Percentiles rank a stretch among this genome's conserved stretches.
phyloP scores from a whole-genome alignment of 805 yeast genomes.

The Candida dajiaensis region DNA sequence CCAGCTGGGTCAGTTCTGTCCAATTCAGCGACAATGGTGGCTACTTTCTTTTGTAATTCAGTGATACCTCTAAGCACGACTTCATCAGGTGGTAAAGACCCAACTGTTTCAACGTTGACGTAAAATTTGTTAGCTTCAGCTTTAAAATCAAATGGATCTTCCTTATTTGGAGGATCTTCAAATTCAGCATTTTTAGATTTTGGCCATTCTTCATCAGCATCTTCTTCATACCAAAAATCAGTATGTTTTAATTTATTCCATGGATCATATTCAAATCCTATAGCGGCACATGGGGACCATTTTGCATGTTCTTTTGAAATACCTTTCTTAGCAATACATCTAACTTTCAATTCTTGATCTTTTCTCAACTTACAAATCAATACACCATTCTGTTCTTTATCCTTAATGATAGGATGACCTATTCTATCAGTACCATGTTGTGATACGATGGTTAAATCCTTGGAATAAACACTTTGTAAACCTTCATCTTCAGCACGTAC shows the following conservation, averaged over 20 bases:
- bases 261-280: constrained; percentile 98
- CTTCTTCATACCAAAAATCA: constrained; percentile 93
- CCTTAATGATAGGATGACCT: constrained; percentile 85
- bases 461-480: constrained; percentile 84
- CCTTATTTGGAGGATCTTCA: constrained; percentile 92
- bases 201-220: constrained; percentile 92
- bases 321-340: constrained; percentile 96
- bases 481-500: constrained; percentile 88
- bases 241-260: constrained; percentile 97
- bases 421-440: constrained; percentile 36
- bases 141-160: constrained; percentile 76
- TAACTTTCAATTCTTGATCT: constrained; percentile 83
- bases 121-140: constrained; percentile 82
- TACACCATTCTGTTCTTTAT: constrained; percentile 76
- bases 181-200: constrained; percentile 80
- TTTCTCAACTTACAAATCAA: constrained; percentile 84
- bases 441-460: constrained; percentile 55
- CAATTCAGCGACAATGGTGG: constrained; percentile 73
- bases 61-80: constrained; percentile 81
- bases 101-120: constrained; percentile 88
- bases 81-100: constrained; percentile 81
- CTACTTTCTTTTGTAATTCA: constrained; percentile 84
- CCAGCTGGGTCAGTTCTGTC: constrained; percentile 39
- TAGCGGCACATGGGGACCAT: constrained; percentile 96
- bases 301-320: constrained; percentile 97